Base-by-base conservation (phyloP, 345 rosid genomes). In the Murraya paniculata region DNA sequence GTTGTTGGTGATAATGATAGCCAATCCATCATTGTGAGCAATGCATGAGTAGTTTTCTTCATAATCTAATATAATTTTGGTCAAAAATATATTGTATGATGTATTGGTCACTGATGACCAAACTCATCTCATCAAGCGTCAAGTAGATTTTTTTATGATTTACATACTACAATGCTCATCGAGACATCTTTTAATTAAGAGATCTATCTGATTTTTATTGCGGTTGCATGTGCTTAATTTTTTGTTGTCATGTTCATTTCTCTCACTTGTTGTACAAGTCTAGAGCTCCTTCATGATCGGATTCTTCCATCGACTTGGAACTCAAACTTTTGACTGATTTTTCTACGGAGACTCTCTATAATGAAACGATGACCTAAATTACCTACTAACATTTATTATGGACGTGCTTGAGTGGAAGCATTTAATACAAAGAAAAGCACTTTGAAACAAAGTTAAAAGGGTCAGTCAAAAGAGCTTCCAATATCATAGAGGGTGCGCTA, bases 1-100 rank as follows among this genome's bases (percentile, higher is more conserved):
- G 73, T 81, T 84, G 71, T 78, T 79, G 79, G 70, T 70, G 79
- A 74, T 14, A 70, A 74, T 69, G 78, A 78, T 81, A 45, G 35
- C 55, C 50, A 35, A 50, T 11, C 66, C 48, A 27, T 59, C 65
- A 75, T 71, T 75, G 7, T 41, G 71, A 62, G 61, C 71, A 73
- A 9, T 68, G 81, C 41, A 50, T 73, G 39, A 22, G 14, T 19
- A 25, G 7, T 59, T 48, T 65, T 48, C 50, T 79, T 55, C 59
- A 64, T 75, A 14, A 75, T 48, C 71, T 64, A 41, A 11, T 25
- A 8, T 61, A 45, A 11, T 13, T 31, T 25, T 33, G 76, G 28
- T 62, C 39, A 59, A 73, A 73, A 59, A 57, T 2, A 8, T 22
- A 2, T n/a, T 13, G 50, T 9, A n/a, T 38, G 27, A 10, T 24